phyloP scores from a whole-genome alignment of 129 eudicot species.

The Heracleum sosnowskyi region DNA sequence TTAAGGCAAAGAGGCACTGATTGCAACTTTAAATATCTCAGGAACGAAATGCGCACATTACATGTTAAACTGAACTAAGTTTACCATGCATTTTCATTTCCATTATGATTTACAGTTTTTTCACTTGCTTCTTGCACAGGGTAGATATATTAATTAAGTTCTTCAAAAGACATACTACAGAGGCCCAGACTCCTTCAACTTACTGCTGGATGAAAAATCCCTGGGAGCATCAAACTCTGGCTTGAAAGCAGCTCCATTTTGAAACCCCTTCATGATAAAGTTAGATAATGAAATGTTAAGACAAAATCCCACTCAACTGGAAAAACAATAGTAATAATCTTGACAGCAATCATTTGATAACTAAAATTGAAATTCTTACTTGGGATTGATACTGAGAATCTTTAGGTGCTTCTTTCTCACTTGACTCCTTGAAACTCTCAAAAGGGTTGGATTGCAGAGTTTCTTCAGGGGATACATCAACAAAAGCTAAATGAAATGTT shows the following conservation, averaged over 20 bases:
- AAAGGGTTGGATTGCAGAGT: conserved; percentile 53
- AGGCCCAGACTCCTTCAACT: conserved; percentile 5
- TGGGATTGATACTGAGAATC: conserved; percentile 36
- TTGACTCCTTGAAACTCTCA: conserved; percentile 45
- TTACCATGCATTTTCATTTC: background rate
- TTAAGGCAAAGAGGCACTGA: background rate
- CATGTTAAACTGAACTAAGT: background rate
- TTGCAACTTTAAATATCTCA: background rate
- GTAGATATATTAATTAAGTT: background rate
- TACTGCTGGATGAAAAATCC: conserved; percentile 47
- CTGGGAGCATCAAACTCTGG: conserved; percentile 36
- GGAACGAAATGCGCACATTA: background rate
- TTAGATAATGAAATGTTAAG: background rate
- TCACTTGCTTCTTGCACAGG: background rate
- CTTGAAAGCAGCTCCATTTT: conserved; percentile 69
- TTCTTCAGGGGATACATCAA: conserved; percentile 90
- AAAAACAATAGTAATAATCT: background rate
- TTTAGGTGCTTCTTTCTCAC: conserved; percentile 36
- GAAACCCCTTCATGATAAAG: conserved; percentile 40
- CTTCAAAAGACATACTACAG: background rate
- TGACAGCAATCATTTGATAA: conserved; percentile 4
- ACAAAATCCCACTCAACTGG: background rate
- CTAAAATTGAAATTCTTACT: conserved; percentile 28
- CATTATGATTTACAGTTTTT: background rate
- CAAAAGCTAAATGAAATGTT: conserved; percentile 51